phyloP scores from a whole-genome alignment of 306 rosid species.

The Vicia villosa region DNA sequence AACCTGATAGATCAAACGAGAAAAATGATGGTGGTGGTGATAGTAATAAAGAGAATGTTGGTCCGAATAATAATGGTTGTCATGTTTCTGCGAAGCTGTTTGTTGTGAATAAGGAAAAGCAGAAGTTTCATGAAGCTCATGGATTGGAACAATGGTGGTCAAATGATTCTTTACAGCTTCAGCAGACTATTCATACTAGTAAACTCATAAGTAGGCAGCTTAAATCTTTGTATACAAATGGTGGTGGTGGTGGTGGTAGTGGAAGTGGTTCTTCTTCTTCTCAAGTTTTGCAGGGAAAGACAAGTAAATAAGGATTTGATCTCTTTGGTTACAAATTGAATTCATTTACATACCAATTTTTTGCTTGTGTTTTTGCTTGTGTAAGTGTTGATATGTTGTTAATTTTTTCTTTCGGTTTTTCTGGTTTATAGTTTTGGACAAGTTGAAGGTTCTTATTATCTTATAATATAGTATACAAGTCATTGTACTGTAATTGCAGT shows the following conservation, averaged over 20 bases:
- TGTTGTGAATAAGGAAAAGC: constrained; percentile 84
- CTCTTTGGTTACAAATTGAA: constrained; percentile 24
- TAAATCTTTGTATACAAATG: constrained; percentile 60
- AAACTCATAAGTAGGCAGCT: constrained; percentile 85
- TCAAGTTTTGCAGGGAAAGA: constrained; percentile 47
- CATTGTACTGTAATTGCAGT: constrained; percentile 16
- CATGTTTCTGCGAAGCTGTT: constrained; percentile 70
- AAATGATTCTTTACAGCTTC: constrained; percentile 70
- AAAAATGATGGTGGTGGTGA: constrained; percentile 31
- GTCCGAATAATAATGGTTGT: constrained; percentile 45
- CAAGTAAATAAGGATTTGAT: constrained; percentile 25
- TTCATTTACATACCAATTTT: too few species aligned
- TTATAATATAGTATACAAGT: constrained; percentile 10
- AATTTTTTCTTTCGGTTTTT: neutral
- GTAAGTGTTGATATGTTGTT: constrained; percentile 6
- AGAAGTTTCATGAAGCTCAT: constrained; percentile 92
- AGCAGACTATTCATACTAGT: constrained; percentile 72
- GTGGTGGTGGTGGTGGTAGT: neutral
- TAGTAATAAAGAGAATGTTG: constrained; percentile 62
- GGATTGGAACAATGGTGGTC: constrained; percentile 99
- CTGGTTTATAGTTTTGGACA: neutral
- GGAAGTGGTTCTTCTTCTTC: too few species aligned
- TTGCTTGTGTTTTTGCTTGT: constrained; percentile 12
- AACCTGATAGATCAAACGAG: constrained; percentile 53
- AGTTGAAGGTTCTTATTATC: constrained; percentile 10